phyloP scores from a whole-genome alignment of 495 filamentous ascomycete genomes.

The Tetracladium setigerum region DNA sequence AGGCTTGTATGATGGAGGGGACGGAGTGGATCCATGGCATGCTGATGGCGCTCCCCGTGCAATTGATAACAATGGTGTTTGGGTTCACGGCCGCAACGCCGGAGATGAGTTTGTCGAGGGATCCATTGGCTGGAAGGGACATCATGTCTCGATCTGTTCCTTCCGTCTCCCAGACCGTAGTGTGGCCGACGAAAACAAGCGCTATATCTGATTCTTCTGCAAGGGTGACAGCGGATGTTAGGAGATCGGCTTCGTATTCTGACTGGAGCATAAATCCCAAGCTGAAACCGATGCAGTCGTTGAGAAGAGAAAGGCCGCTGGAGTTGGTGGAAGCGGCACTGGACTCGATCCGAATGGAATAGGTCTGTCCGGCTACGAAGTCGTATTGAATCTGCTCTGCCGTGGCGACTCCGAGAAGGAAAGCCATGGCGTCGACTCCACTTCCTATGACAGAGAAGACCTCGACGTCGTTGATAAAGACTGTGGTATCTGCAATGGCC shows the following conservation, averaged over 20 bases:
- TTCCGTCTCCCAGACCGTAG: constrained; percentile 40
- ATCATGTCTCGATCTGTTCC: constrained; percentile 32
- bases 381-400: constrained; percentile 43
- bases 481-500: neutral
- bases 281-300: constrained; percentile 23
- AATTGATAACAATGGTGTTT: constrained; percentile 54
- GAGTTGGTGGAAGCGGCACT: constrained; percentile 42
- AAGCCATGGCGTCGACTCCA: constrained; percentile 14
- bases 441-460: neutral
- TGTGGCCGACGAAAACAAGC: constrained; percentile 57
- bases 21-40: constrained; percentile 52
- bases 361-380: constrained; percentile 9
- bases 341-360: constrained; percentile 16
- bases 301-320: neutral
- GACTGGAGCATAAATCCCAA: constrained; percentile 43
- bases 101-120: constrained; percentile 46
- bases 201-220: constrained; percentile 56
- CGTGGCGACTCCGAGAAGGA: constrained; percentile 57
- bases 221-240: constrained; percentile 47
- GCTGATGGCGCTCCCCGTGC: constrained; percentile 46
- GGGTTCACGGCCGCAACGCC: constrained; percentile 44
- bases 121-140: constrained; percentile 35
- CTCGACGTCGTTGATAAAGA: neutral
- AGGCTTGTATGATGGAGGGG: constrained; percentile 51
- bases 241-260: constrained; percentile 34